Conservation (phyloP, 352 stramenopile genomes). For the Thraustotheca clavata region DNA sequence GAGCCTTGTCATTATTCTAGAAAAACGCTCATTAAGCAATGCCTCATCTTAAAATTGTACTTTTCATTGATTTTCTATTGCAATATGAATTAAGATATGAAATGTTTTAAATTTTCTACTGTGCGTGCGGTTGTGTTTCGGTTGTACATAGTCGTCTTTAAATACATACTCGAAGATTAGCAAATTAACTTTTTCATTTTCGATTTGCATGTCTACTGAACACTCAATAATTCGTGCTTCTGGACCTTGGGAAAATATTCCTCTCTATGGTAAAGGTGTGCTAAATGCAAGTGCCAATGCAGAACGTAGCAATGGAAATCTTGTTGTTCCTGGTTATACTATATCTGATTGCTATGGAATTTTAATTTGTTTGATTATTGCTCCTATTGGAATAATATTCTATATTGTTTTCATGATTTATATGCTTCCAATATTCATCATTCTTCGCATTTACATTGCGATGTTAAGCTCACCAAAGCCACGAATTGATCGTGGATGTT, state of each 20-base stretch:
- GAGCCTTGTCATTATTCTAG: too few relatives aligned
- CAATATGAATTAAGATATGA: too few relatives aligned
- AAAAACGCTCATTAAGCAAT: too few relatives aligned
- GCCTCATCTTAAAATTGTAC: too few relatives aligned
- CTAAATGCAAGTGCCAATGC: neutral
- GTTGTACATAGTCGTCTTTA: too few relatives aligned
- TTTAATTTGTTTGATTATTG: neutral
- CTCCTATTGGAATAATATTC: neutral
- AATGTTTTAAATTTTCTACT: too few relatives aligned
- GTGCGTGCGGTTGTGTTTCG: too few relatives aligned
- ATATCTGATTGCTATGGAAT: neutral
- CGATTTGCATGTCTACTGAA: too few relatives aligned
- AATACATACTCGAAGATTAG: too few relatives aligned
- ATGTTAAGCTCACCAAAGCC: neutral
- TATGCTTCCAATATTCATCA: neutral
- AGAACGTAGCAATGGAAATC: neutral
- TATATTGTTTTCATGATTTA: neutral
- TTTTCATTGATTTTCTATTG: too few relatives aligned
- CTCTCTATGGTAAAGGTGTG: neutral
- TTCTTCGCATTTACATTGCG: neutral
- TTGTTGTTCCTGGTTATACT: neutral
- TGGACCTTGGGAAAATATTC: neutral
- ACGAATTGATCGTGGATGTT: neutral
- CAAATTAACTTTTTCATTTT: too few relatives aligned
- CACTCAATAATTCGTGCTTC: neutral